These are phyloP conservation scores for Aureobasidium sp. DNA, from an alignment of 2,329 filamentous ascomycete species.

Conservation along the genomic window DNA sequence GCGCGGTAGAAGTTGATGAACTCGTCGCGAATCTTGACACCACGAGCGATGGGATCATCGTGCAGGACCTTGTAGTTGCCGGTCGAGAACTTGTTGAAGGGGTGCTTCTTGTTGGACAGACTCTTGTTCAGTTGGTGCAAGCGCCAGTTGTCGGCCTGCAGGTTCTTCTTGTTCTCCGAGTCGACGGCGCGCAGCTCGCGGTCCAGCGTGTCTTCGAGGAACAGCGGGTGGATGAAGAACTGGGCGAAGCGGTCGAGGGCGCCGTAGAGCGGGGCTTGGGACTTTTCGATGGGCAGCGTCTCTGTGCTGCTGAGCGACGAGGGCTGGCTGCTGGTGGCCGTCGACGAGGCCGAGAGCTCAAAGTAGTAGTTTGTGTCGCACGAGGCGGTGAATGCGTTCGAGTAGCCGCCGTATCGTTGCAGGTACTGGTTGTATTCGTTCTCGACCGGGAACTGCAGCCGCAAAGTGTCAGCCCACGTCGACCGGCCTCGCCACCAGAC, in stretches of 20 bases:
- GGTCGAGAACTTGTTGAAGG: conserved; percentile 85
- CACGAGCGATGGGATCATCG: conserved; percentile 66
- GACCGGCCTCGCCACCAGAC: neutral
- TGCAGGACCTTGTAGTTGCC: conserved; percentile 82
- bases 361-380: conserved; percentile 98
- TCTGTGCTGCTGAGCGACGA: conserved; percentile 30
- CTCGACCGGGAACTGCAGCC: conserved; percentile 68
- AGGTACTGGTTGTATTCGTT: conserved; percentile 95
- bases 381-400: conserved; percentile 88
- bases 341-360: conserved; percentile 74
- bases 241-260: conserved; percentile 87
- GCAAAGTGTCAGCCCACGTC: neutral
- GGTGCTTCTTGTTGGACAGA: conserved; percentile 77
- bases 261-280: conserved; percentile 59
- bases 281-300: conserved; percentile 28
- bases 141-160: conserved; percentile 84
- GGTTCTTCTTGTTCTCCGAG: conserved; percentile 95
- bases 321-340: conserved; percentile 46
- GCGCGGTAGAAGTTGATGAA: conserved; percentile 87
- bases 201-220: conserved; percentile 75
- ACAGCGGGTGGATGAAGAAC: conserved; percentile 85
- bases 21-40: conserved; percentile 77
- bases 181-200: conserved; percentile 83
- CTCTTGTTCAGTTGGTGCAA: conserved; percentile 81
- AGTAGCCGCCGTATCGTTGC: conserved; percentile 78